Evolutionary conservation across 495 filamentous ascomycete species (phyloP), one percentile per base, ranked within the genome.

Genomic region (Chaetomium tenue): DNA sequence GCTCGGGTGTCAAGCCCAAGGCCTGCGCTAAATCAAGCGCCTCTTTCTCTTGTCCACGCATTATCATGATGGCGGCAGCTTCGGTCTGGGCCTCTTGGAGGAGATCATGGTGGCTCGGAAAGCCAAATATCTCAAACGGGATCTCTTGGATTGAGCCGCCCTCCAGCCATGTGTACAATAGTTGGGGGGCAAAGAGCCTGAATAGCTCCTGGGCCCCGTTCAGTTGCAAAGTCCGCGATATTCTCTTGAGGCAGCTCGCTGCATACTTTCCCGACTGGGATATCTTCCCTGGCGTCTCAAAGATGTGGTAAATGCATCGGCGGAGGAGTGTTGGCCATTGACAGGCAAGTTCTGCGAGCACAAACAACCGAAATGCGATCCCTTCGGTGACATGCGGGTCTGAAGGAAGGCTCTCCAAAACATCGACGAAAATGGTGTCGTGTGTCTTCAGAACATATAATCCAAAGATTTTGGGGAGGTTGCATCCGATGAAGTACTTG

Each of bases 91-190:
- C 83, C 63, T 92, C 84, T 18, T 71, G 65, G 18, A 98, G 73
- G 57, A 98, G 83, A 16, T 91, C 88, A 58, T 81, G 74, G 0
- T 97, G 82, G 33, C 69, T 85, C 3, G 72, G 60, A 73, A 93
- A 99, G 2, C 87, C 88, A 76, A 97, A 98, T 12, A 93, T 89
- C 52, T 80, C 77, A 68, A 85, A 97, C 11, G 94, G 92, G 60
- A 97, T 89, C 3, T 83, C 80, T 1, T 79, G 77, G 13, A 96
- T 75, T 28, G 81, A 75, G 56, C 88, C 83, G 2, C 75, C 73
- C 63, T 89, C 84, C 3, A 92, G 84, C 95, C 94, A 98, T 0
- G 92, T 96, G 72, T 91, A 96, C 5, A 98, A 79, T n/a, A 98
- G 82, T 73, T 99, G 95, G 25, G 92, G 87, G 20, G 90, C 87